Evolutionary conservation across 1,284 basidiomycete species (phyloP).

Genomic region (Leucoagaricus sp.): DNA sequence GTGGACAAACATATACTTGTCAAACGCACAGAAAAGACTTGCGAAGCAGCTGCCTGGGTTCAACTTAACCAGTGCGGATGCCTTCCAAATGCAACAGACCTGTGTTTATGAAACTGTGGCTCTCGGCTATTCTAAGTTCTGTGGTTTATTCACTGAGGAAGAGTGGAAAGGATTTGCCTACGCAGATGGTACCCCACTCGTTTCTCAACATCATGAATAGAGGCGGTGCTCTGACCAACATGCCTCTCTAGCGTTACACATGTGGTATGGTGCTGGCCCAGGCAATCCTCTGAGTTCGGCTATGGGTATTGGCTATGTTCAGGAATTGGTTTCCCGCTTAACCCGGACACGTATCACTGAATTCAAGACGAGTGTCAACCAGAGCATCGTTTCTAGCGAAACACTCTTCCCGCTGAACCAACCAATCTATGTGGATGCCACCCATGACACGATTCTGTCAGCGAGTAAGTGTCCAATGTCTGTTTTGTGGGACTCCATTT

Average conservation of each 20-base stretch:
- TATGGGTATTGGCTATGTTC: conserved; percentile 65
- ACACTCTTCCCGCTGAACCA: conserved; percentile 64
- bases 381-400: conserved; percentile 50
- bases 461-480: conserved; percentile 25
- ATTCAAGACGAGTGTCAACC: conserved; percentile 58
- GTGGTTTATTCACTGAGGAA: conserved; percentile 61
- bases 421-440: conserved; percentile 58
- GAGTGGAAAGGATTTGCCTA: conserved; percentile 72
- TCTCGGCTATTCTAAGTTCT: conserved; percentile 56
- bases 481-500: conserved; percentile 17
- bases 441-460: conserved; percentile 48
- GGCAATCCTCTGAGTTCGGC: conserved; percentile 57
- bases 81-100: conserved; percentile 48
- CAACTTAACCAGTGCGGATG: conserved; percentile 46
- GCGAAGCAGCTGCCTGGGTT: conserved; percentile 48
- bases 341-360: conserved; percentile 48
- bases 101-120: conserved; percentile 72
- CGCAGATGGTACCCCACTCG: conserved; percentile 32
- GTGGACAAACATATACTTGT: conserved; percentile 59
- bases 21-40: conserved; percentile 49
- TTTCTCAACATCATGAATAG: not conserved
- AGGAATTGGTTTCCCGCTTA: conserved; percentile 54
- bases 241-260: conserved; percentile 33
- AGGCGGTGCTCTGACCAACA: not conserved
- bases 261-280: conserved; percentile 59